Evolutionary conservation across 1,139 yeast genomes (phyloP).

Genomic region (Pichia sp.): DNA sequence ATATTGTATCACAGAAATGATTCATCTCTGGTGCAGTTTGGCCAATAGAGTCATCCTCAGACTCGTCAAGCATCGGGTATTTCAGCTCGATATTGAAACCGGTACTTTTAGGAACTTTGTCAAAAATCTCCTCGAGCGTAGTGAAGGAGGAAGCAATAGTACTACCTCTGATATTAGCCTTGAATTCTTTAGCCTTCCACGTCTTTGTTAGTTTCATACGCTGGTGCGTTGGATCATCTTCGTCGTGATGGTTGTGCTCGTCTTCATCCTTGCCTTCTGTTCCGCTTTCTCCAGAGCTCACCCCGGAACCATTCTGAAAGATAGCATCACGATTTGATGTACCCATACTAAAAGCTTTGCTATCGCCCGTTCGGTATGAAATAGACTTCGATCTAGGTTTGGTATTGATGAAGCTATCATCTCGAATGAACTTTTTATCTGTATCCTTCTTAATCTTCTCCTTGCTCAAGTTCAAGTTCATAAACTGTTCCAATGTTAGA

Average conservation of each 20-base stretch:
- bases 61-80: conserved; percentile 94
- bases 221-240: conserved; percentile 29
- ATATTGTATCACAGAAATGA: conserved; percentile 78
- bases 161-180: conserved; percentile 85
- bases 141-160: conserved; percentile 91
- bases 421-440: conserved; percentile 19
- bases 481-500: conserved; percentile 81
- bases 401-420: conserved; percentile 25
- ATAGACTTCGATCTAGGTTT: conserved; percentile 22
- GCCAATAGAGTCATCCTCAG: conserved; percentile 83
- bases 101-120: conserved; percentile 70
- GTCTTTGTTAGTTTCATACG: conserved; percentile 85
- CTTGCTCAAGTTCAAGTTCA: conserved; percentile 44
- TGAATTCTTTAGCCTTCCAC: conserved; percentile 78
- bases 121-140: conserved; percentile 77
- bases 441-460: conserved; percentile 19
- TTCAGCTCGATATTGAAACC: conserved; percentile 95
- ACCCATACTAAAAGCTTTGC: background rate
- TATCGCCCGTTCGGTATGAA: conserved; percentile 6
- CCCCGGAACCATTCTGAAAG: background rate
- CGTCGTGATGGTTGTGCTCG: no score
- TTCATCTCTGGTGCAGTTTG: conserved; percentile 79
- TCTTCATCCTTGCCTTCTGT: conserved; percentile 1
- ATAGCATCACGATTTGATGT: background rate
- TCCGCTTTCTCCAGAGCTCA: background rate